Base-by-base conservation (phyloP, 176 grass and related monocot species). In the Metroxylon sagu region DNA sequence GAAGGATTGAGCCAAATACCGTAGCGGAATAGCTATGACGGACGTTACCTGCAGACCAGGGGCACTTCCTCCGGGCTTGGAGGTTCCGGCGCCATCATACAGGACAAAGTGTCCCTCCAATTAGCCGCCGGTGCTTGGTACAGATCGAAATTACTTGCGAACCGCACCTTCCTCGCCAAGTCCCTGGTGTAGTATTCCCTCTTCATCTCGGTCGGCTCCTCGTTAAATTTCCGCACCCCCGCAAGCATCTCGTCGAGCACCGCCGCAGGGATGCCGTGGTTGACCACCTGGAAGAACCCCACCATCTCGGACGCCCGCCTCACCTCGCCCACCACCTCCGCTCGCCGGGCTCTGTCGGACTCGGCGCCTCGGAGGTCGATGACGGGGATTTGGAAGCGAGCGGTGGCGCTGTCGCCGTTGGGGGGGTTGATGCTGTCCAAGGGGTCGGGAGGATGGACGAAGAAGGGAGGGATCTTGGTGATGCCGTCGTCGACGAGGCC, bases 281-380 rank as follows among this genome's bases (percentile, higher is more conserved):
- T 81, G 5, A 89, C 61, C 5, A 89, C 60, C 70, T 84, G 70
- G 59, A 89, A 89, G 65, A 89, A 81, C 3, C 81, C 86, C n/a
- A 75, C 64, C 18, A 35, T 78, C 39, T 61, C 61, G 2, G 81
- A 54, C 0, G 82, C 75, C 17, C 15, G 30, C 54, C 50, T 59
- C 8, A 71, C 49, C 67, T 64, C 19, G 17, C 29, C 23, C 1
- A 68, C 62, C 16, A 58, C 72, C 30, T 25, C 7, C 17, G 26
- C 7, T 19, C 64, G 53, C n/a, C 49, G 15, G 3, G 15, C 71
- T 8, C 8, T 7, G 60, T 62, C 64, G 48, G 49, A 23, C 0
- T 54, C 30, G 5, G 51, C 50, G 53, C 25, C 19, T 28, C 15
- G 17, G 52, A 85, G 77, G 50, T 85, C 77, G 54, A 85, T 49